Evolutionary conservation across 2,329 filamentous ascomycete genomes (phyloP), one percentile per base, ranked within the genome.

Genomic region (Polychaeton citri): DNA sequence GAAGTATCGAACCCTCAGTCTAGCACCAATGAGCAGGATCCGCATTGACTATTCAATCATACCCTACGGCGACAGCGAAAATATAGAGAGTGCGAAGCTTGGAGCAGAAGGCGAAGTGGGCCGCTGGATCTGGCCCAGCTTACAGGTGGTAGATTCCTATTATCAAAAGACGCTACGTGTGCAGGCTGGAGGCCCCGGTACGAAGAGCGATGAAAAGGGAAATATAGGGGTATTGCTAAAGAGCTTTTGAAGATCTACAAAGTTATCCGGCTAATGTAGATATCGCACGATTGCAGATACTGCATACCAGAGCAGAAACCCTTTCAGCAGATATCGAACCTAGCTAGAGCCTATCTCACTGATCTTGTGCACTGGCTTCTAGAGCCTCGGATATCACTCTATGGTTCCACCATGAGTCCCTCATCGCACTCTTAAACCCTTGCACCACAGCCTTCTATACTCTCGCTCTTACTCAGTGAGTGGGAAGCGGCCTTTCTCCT

Each of bases 131-230:
- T 69, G 66, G 34, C 84, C 86, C 2, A 72, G 72, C 26, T 61
- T 94, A 42, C 74, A 80, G 42, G 84, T 95, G 26, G 71, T 83
- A 42, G 88, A 94, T 63, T 79, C 81, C 49, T 93, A 94, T 51
- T 96, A 94, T 59, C 86, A 93, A 56, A 94, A 95, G 67, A 77
- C 81, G 30, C 59, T 96, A 41, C 76, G 80, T 43, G 77, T 94
- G 17, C 74, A 85, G 40, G 78, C 84, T 2, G 88, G 82, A 0
- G 81, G 83, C 47, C 79, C 81, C 79, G 52, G 81, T 77, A 16
- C 79, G 68, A 58, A 62, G 60, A 42, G 56, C 51, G 41, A 54
- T 39, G 71, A 74, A 40, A 73, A 72, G 54, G 71, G 68, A 41
- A 68, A 67, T 0, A 48, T 66, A 2, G 50, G 52, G 16, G 47